A percentile compares a stretch with the other conserved stretches of the same genome.
Conservation (phyloP, 495 filamentous ascomycete genomes). For the Opeltia flavorubescens region DNA sequence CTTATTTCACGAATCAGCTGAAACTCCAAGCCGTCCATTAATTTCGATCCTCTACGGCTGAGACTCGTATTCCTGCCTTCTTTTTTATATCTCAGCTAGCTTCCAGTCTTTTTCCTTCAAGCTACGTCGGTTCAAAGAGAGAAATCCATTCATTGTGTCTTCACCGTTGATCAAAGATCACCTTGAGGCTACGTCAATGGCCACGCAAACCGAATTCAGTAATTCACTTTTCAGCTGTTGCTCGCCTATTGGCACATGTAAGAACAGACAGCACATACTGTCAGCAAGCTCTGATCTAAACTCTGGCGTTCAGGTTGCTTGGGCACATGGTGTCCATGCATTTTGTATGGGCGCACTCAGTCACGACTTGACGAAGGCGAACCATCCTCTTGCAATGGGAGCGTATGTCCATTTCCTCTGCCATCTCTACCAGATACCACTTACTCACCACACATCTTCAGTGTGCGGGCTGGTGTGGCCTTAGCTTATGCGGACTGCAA, state of each 20-base stretch:
- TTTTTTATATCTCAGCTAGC: too few species aligned
- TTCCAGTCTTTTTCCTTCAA: too few species aligned
- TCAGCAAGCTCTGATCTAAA: not conserved
- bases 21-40: too few species aligned
- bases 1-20: too few species aligned
- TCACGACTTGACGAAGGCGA: not conserved
- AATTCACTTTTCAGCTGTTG: not conserved
- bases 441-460: not conserved
- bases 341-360: not conserved
- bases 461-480: not conserved
- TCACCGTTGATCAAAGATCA: too few species aligned
- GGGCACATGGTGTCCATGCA: not conserved
- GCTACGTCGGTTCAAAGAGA: too few species aligned
- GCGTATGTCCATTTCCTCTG: not conserved
- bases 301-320: not conserved
- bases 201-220: not conserved
- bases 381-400: conserved; percentile 1
- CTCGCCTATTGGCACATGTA: not conserved
- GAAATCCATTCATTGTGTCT: too few species aligned
- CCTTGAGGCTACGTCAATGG: not conserved
- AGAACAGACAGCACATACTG: not conserved
- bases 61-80: too few species aligned
- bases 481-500: not conserved
- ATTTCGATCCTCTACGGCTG: too few species aligned
- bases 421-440: not conserved